Percentiles rank a stretch among this genome's conserved stretches.
Evolutionary conservation across 345 rosid species (phyloP).

Genomic region (Boechera retrofracta): DNA sequence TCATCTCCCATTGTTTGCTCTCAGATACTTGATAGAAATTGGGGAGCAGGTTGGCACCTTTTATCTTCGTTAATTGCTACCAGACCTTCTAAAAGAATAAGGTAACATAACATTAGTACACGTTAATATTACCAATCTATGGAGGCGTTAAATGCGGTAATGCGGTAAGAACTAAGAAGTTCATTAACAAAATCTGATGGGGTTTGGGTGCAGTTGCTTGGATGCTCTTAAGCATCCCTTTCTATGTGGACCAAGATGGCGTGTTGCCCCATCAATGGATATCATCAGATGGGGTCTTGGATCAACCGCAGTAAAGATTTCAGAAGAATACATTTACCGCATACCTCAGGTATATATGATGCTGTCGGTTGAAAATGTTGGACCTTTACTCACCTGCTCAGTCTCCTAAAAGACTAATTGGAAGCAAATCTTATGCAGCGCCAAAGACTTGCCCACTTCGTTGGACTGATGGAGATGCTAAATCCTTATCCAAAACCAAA

Average conservation of each 20-base stretch:
- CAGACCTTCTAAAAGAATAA: constrained; percentile 77
- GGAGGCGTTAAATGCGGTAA: neutral
- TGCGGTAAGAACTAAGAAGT: neutral
- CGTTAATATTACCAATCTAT: neutral
- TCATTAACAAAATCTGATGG: constrained; percentile 4
- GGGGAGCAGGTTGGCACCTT: constrained; percentile 99
- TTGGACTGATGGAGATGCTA: constrained; percentile 92
- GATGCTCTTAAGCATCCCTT: constrained; percentile 95
- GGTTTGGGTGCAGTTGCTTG: constrained; percentile 61
- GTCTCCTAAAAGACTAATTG: neutral
- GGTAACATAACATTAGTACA: constrained; percentile 47
- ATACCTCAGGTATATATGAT: constrained; percentile 65
- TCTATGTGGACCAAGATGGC: constrained; percentile 96
- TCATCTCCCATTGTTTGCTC: constrained; percentile 4
- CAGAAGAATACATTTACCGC: constrained; percentile 87
- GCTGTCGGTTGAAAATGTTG: neutral
- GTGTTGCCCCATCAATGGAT: constrained; percentile 85
- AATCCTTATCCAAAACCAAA: constrained; percentile 82
- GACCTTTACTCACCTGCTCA: neutral
- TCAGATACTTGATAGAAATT: constrained; percentile 94
- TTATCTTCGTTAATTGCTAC: constrained; percentile 79
- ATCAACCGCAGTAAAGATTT: constrained; percentile 85
- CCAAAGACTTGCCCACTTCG: constrained; percentile 76
- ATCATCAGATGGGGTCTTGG: constrained; percentile 97
- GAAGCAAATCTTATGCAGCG: constrained; percentile 52